phyloP scores from a whole-genome alignment of 2,329 filamentous ascomycete species.

The Pseudogymnoascus sp. region DNA sequence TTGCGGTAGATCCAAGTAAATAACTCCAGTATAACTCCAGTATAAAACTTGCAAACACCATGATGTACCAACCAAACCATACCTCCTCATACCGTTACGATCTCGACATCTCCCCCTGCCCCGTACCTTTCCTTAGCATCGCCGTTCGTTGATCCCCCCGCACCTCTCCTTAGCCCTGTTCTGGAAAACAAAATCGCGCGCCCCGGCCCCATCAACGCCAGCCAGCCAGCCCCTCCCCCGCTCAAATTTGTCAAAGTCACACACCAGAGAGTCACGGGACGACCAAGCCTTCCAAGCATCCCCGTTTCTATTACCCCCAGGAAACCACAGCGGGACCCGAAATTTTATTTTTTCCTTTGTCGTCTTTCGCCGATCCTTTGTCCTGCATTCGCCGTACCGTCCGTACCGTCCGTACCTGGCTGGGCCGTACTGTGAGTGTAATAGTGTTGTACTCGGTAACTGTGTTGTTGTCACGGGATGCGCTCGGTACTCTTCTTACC shows the following conservation, averaged over 20 bases:
- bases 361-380: too few relatives aligned
- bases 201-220: background rate
- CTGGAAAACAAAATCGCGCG: background rate
- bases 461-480: background rate
- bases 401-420: too few relatives aligned
- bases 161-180: background rate
- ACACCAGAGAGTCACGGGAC: background rate
- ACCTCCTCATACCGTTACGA: background rate
- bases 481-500: background rate
- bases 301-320: slow-evolving; percentile 3
- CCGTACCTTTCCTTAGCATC: too few relatives aligned
- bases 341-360: background rate
- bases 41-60: background rate
- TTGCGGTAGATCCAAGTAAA: background rate
- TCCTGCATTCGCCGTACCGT: too few relatives aligned
- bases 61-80: too few relatives aligned
- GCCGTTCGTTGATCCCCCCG: too few relatives aligned
- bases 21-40: background rate
- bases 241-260: background rate
- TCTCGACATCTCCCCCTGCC: background rate
- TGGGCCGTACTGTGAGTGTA: background rate
- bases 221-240: background rate
- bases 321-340: background rate
- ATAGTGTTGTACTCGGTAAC: background rate
- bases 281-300: background rate